Conservation (phyloP, 495 filamentous ascomycete species). For the Penicillium salamii region DNA sequence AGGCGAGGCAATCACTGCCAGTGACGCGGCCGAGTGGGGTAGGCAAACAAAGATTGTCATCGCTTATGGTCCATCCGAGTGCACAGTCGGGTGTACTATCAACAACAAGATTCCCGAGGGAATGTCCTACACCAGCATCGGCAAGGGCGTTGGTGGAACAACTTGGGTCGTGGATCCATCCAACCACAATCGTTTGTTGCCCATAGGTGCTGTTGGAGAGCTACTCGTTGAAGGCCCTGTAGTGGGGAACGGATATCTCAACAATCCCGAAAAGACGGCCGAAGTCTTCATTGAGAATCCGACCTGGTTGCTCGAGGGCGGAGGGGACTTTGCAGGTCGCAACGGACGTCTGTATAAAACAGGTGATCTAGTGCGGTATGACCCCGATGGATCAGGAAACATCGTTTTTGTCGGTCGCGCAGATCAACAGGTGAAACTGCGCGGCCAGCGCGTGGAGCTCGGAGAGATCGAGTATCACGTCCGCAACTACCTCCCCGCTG, state of each 20-base stretch:
- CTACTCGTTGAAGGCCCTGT: slow-evolving; percentile 10
- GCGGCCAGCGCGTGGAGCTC: slow-evolving; percentile 39
- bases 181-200: slow-evolving; percentile 25
- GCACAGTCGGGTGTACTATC: slow-evolving; percentile 17
- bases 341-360: slow-evolving; percentile 20
- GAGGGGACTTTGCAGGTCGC: slow-evolving; percentile 1
- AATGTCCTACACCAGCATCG: slow-evolving; percentile 22
- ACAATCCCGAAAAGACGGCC: slow-evolving; percentile 40
- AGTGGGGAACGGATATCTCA: slow-evolving; percentile 46
- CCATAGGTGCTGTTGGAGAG: slow-evolving; percentile 37
- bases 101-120: slow-evolving; percentile 2
- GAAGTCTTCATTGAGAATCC: slow-evolving; percentile 43
- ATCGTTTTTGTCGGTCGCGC: slow-evolving; percentile 11
- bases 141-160: slow-evolving; percentile 16
- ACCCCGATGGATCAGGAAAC: slow-evolving; percentile 8
- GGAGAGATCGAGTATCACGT: slow-evolving; percentile 30
- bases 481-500: neutral
- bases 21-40: slow-evolving; percentile 19
- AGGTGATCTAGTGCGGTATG: slow-evolving; percentile 17
- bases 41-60: slow-evolving; percentile 16
- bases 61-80: slow-evolving; percentile 39
- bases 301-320: slow-evolving; percentile 11
- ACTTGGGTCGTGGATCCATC: slow-evolving; percentile 31
- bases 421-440: slow-evolving; percentile 25
- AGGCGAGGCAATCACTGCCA: slow-evolving; percentile 19